Evolutionary conservation across 1,284 basidiomycete genomes (phyloP).

Genomic region (Cronartium ribicola): DNA sequence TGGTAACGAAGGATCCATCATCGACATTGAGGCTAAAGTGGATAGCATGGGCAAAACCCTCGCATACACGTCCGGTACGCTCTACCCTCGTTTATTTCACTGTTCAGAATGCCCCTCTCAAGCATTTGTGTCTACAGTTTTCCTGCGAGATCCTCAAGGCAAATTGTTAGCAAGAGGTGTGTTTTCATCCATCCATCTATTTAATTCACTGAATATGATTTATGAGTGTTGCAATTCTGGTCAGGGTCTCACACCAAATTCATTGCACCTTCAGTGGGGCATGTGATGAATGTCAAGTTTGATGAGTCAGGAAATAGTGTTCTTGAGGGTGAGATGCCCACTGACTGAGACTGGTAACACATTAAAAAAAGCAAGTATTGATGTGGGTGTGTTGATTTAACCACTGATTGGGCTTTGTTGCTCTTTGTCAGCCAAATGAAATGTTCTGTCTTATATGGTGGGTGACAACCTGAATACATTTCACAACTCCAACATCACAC

Average conservation of each 20-base stretch:
- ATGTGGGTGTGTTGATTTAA: too few species aligned
- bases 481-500: too few species aligned
- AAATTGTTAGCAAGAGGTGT: conserved; percentile 15
- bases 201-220: too few species aligned
- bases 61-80: conserved; percentile 60
- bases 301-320: conserved; percentile 70
- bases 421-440: too few species aligned
- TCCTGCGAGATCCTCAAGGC: conserved; percentile 3
- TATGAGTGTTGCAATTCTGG: conserved; percentile 53
- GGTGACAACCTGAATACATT: too few species aligned
- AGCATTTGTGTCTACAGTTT: conserved; percentile 37
- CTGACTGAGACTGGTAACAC: conserved; percentile 43
- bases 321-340: conserved; percentile 58
- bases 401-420: too few species aligned
- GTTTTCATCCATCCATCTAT: neutral
- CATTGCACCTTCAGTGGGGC: conserved; percentile 67
- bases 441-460: too few species aligned
- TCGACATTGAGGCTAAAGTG: conserved; percentile 29
- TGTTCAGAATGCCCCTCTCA: conserved; percentile 13
- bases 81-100: conserved; percentile 66
- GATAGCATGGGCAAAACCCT: conserved; percentile 65
- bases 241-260: conserved; percentile 70
- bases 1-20: conserved; percentile 1
- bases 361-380: neutral
- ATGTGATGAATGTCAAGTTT: conserved; percentile 74